Base-by-base conservation (phyloP, 139 green algal species). In the Auxenochlorella pyrenoidosa region DNA sequence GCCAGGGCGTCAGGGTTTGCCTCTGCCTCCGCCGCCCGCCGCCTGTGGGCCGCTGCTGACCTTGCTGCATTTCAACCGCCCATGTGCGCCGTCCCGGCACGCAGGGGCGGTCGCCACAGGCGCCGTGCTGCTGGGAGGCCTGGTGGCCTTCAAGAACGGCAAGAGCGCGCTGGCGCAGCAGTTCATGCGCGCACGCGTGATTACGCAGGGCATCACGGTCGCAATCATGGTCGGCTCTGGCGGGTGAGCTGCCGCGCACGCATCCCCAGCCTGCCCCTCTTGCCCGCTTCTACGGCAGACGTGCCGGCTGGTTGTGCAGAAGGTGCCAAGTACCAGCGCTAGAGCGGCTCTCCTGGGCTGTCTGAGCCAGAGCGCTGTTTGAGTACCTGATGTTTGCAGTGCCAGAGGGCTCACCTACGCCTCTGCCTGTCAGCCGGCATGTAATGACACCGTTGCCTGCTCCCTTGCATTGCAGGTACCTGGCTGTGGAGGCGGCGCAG, bases 111-210 rank as follows among this genome's bases (percentile, higher is more conserved):
- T 12, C 6, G 41, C 41, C 63, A 91, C 88, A 0, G 88, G 22
- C 0, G 88, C 51, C 26, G 84, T 91, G 38, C 72, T 91, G 47
- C 22, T 82, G 8, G 84, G 38, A 54, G 88, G 88, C 41, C 70
- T 91, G 28, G 54, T 91, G 36, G 88, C 88, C 36, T 91, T 90
- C 54, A 87, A 87, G 43, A 88, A 87, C 54, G 71, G 71, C 60
- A 91, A 91, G 60, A 71, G 79, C 40, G 78, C 44, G 19, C 30
- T 91, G 78, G 86, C 84, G 12, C 88, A 91, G 77, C 59, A 63
- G 43, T 90, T 91, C 77, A 91, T 91, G 88, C 75, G 88, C 24
- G 78, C 84, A 3, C 84, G 88, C 38, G 78, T 91, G 22, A 26
- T 87, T 24, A 71, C 71, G 18, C 88, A 91, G 47, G 88, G 84